A percentile compares a stretch with the other conserved stretches of the same genome.
Evolutionary conservation across 192 early-diverging fungal genomes (phyloP).

Genomic region (Diversispora epigaea): DNA sequence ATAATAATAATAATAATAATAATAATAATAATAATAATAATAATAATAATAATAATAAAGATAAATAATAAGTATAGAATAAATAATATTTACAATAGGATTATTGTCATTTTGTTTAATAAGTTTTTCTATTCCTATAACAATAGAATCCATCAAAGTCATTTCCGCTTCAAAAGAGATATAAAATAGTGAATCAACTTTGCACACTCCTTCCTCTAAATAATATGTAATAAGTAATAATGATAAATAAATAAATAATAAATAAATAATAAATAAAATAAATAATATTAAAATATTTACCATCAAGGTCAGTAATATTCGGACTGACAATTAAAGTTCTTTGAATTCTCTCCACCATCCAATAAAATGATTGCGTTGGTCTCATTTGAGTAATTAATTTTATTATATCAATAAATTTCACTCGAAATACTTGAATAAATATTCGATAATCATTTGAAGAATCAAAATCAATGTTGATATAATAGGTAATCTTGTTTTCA

Average conservation of each 20-base stretch:
- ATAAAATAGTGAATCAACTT: not conserved
- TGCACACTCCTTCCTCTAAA: not conserved
- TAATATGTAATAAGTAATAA: not conserved
- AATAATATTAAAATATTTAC: not conserved
- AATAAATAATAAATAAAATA: not conserved
- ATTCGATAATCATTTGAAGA: not conserved
- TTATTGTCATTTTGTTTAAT: not conserved
- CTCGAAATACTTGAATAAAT: not conserved
- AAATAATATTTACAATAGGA: not conserved
- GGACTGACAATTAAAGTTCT: not conserved
- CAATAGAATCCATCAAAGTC: conserved; percentile 12
- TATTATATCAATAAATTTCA: conserved; percentile 8
- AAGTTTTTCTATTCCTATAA: not conserved
- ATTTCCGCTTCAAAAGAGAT: conserved; percentile 10
- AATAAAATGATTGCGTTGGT: not conserved
- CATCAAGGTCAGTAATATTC: not conserved
- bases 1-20: no score
- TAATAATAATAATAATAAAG: no score
- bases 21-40: no score
- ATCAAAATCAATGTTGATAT: conserved; percentile 15
- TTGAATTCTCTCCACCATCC: conserved; percentile 14
- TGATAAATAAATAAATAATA: not conserved
- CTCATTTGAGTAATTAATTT: not conserved
- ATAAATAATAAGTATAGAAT: not conserved
- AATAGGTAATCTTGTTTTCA: not conserved